phyloP scores from a whole-genome alignment of 192 early-diverging fungal species.

The Chytriomyces hyalinus region DNA sequence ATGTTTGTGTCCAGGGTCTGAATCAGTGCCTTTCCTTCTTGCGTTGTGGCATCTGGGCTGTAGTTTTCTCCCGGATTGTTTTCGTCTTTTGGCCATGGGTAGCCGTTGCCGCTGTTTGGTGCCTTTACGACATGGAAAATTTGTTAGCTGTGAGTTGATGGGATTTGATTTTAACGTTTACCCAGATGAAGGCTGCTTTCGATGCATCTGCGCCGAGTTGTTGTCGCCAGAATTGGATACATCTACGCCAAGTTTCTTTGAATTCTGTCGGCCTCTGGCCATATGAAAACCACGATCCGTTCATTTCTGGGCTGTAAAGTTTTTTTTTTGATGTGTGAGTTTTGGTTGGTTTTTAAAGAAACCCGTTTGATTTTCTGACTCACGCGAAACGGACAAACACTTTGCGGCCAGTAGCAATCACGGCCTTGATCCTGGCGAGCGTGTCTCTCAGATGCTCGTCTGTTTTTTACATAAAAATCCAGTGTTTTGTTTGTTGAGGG shows the following conservation, averaged over 20 bases:
- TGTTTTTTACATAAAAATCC: neutral
- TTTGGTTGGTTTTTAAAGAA: neutral
- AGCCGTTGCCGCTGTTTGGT: constrained; percentile 34
- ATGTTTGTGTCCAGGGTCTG: constrained; percentile 5
- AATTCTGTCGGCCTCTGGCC: constrained; percentile 4
- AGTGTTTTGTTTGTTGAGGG: too few relatives aligned
- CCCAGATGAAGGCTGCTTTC: constrained; percentile 26
- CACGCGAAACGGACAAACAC: constrained; percentile 18
- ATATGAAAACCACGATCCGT: constrained; percentile 20
- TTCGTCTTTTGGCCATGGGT: constrained; percentile 16
- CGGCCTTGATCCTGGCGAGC: neutral
- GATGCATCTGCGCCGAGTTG: neutral
- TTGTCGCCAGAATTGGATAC: constrained; percentile 7
- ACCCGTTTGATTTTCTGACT: neutral
- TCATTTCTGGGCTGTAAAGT: constrained; percentile 11
- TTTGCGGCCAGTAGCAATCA: constrained; percentile 8
- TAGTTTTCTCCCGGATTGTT: neutral
- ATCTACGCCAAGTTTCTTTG: neutral
- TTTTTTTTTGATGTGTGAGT: neutral
- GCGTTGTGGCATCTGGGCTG: neutral
- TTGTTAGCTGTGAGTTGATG: too few relatives aligned
- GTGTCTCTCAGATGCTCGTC: constrained; percentile 17
- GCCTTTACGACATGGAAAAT: neutral
- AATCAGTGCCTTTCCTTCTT: neutral
- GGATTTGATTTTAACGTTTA: too few relatives aligned